Conservation (phyloP, 352 stramenopile species). For the Phytophthora hybrid region DNA sequence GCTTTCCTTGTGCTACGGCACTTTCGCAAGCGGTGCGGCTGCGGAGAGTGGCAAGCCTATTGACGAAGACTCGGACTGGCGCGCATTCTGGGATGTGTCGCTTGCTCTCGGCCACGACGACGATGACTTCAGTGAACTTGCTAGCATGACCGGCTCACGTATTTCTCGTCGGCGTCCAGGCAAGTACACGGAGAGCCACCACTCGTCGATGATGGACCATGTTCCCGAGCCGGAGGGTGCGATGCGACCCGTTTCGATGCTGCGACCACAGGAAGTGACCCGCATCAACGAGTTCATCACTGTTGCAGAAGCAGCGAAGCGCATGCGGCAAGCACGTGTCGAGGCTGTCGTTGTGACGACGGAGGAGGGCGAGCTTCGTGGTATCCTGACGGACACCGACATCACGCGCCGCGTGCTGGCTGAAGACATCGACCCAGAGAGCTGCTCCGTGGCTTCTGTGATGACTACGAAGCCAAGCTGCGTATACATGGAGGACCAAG, state of each 20-base stretch:
- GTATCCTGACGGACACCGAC: conserved; percentile 90
- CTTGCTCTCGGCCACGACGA: conserved; percentile 79
- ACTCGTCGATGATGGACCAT: conserved; percentile 56
- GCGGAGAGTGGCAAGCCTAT: conserved; percentile 47
- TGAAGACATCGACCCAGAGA: conserved; percentile 83
- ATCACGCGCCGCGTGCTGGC: conserved; percentile 86
- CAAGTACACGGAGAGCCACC: conserved; percentile 50
- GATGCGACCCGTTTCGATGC: conserved; percentile 79
- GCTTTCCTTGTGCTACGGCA: conserved; percentile 89
- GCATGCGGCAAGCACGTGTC: conserved; percentile 83
- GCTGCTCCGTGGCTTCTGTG: conserved; percentile 78
- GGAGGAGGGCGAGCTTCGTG: conserved; percentile 79
- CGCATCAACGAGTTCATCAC: conserved; percentile 90
- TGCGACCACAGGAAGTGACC: conserved; percentile 82
- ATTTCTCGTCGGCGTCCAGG: conserved; percentile 48
- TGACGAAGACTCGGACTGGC: conserved; percentile 80
- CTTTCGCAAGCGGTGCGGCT: conserved; percentile 75
- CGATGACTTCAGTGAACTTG: conserved; percentile 78
- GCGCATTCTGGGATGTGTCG: conserved; percentile 90
- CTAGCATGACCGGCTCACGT: conserved; percentile 67
- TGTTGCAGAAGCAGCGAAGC: conserved; percentile 81
- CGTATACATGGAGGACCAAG: conserved; percentile 82
- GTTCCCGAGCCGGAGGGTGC: conserved; percentile 69
- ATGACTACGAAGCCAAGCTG: conserved; percentile 89
- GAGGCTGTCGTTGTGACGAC: conserved; percentile 90